Conservation (phyloP, 805 yeast genomes). For the Hanseniaspora guilliermondii region DNA sequence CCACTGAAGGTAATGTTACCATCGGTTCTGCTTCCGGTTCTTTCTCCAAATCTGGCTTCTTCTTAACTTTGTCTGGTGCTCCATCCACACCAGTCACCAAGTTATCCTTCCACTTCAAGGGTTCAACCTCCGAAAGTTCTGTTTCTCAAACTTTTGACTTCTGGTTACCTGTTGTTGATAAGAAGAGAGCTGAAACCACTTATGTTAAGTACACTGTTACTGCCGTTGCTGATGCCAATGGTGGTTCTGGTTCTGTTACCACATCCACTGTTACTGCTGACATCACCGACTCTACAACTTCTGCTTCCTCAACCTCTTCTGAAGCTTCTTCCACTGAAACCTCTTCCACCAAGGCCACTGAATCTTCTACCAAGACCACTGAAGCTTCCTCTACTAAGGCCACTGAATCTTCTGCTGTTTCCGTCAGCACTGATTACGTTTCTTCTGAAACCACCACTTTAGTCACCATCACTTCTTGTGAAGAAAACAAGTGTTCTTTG, state of each 20-base stretch:
- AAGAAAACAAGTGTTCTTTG: conserved; percentile 24
- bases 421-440: conserved; percentile 20
- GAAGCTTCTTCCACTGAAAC: not conserved
- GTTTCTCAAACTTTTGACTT: not conserved
- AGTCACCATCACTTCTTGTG: conserved; percentile 29
- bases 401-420: not conserved
- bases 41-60: not conserved
- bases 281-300: not conserved
- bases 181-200: conserved; percentile 4
- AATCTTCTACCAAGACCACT: not conserved
- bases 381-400: not conserved
- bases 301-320: not conserved
- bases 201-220: conserved; percentile 5
- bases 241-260: conserved; percentile 9
- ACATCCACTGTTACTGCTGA: not conserved
- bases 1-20: not conserved
- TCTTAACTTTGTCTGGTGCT: conserved; percentile 5
- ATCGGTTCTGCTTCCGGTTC: conserved; percentile 1
- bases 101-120: not conserved
- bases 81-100: not conserved
- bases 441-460: conserved; percentile 24
- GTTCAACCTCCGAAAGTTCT: not conserved
- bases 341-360: not conserved
- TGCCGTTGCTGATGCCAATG: conserved; percentile 4
- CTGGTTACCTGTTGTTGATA: conserved; percentile 2